Base-by-base conservation (phyloP, 306 rosid genomes). In the Inga oerstediana region DNA sequence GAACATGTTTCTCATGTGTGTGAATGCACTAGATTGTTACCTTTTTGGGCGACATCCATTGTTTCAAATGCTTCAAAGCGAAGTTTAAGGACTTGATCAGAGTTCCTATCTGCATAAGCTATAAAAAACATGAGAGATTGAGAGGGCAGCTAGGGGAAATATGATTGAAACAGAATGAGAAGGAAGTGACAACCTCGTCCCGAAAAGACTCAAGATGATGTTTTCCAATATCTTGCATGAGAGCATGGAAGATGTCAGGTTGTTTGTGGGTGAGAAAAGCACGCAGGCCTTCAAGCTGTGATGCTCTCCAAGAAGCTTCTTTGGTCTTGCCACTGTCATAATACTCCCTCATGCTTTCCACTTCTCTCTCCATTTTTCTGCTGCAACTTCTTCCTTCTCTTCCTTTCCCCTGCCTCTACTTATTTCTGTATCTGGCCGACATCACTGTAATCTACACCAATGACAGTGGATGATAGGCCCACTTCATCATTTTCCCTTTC, bases 1-100 rank as follows among this genome's bases (percentile, higher is more conserved):
- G 35, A 27, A 24, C 16, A 24, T 8, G 27, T 24, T 62, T 62
- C 34, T 62, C 37, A 24, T 27, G 17, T 9, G 7, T 62, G 15
- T 3, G 32, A 22, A 59, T 27, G 1, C 37, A 5, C 69, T n/a
- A 20, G 4, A 56, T 56, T 2, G 64, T 56, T 62, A 92, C 98
- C 94, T 91, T 89, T 88, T 81, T 90, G 74, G 88, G 59, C 1
- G 93, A 85, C 91, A 89, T 92, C 98, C 98, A 92, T 43, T 45
- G 22, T 74, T 92, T 86, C 80, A 92, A 51, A 82, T 58, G 30
- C 77, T 76, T 74, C 83, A 92, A 8, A 37, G 98, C 94, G 0
- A 72, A 81, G 75, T 94, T 91, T 58, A 92, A 34, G 35, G 98
- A 80, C 88, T 90, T 94, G 15, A 84, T 74, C 81, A 94, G 27